Conservation (phyloP, 192 early-diverging fungal genomes). For the Rhizophagus prolifer region DNA sequence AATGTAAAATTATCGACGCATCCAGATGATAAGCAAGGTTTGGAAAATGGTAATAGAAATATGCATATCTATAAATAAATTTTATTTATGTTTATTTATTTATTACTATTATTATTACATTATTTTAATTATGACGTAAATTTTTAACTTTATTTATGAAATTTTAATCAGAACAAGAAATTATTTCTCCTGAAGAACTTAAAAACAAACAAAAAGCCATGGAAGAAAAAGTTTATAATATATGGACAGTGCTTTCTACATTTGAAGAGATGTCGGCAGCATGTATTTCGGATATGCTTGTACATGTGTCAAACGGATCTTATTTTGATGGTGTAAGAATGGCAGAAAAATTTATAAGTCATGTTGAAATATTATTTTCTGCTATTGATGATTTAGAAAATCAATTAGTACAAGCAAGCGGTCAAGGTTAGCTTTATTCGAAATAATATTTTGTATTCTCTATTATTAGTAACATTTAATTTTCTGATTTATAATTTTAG, state of each 20-base stretch:
- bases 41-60: constrained; percentile 19
- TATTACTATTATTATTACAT: too few species aligned
- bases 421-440: constrained; percentile 43
- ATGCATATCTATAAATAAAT: too few species aligned
- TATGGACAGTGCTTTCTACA: constrained; percentile 87
- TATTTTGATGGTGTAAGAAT: constrained; percentile 81
- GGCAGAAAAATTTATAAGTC: constrained; percentile 83
- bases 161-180: neutral
- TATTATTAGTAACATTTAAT: neutral
- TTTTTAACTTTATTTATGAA: neutral
- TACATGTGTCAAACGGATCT: constrained; percentile 83
- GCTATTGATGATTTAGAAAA: constrained; percentile 86
- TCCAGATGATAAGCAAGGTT: constrained; percentile 23
- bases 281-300: constrained; percentile 93
- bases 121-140: neutral
- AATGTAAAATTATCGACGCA: constrained; percentile 53
- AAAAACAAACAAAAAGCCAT: constrained; percentile 63
- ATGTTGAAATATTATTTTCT: constrained; percentile 89
- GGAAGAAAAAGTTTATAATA: constrained; percentile 87
- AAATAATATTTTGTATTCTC: constrained; percentile 2
- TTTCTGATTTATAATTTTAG: constrained; percentile 31
- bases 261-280: constrained; percentile 97
- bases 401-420: constrained; percentile 65
- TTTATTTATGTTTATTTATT: too few species aligned
- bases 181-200: constrained; percentile 43